Conservation (phyloP, 2,329 filamentous ascomycete genomes). For the Talaromyces albobiverticillius region DNA sequence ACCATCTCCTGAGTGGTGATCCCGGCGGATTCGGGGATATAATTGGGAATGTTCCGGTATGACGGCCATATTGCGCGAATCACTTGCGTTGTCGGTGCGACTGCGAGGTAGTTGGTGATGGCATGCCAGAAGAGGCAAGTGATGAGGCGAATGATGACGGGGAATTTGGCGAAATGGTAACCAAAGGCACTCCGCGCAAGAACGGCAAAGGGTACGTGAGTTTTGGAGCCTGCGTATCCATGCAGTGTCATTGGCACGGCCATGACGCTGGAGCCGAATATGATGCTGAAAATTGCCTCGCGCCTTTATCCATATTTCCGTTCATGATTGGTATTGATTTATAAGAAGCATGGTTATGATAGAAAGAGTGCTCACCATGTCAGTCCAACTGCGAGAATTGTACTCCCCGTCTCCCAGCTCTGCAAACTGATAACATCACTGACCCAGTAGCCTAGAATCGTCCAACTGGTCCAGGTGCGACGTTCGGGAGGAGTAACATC, state of each 20-base stretch:
- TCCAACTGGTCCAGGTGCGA: conserved; percentile 4
- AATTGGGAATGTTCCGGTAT: not conserved
- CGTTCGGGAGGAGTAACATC: conserved; percentile 7
- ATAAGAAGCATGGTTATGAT: no score
- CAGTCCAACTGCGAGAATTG: not conserved
- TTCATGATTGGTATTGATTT: not conserved
- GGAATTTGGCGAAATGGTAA: not conserved
- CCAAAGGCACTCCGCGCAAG: not conserved
- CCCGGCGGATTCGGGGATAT: not conserved
- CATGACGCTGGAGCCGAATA: not conserved
- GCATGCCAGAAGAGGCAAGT: conserved; percentile 3
- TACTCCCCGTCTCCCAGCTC: not conserved
- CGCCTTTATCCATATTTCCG: not conserved
- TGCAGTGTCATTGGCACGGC: not conserved
- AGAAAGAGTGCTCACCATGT: conserved; percentile 2
- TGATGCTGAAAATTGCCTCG: not conserved
- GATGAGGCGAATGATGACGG: not conserved
- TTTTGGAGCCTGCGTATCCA: not conserved
- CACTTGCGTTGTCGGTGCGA: conserved; percentile 1
- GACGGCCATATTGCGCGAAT: conserved; percentile 4
- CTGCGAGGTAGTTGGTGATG: not conserved
- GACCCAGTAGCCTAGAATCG: conserved; percentile 5
- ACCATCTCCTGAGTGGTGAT: conserved; percentile 1
- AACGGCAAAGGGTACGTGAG: not conserved
- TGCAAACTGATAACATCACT: conserved; percentile 5